Evolutionary conservation across 768 basidiomycete species (phyloP).

Genomic region (Hericium erinaceus): DNA sequence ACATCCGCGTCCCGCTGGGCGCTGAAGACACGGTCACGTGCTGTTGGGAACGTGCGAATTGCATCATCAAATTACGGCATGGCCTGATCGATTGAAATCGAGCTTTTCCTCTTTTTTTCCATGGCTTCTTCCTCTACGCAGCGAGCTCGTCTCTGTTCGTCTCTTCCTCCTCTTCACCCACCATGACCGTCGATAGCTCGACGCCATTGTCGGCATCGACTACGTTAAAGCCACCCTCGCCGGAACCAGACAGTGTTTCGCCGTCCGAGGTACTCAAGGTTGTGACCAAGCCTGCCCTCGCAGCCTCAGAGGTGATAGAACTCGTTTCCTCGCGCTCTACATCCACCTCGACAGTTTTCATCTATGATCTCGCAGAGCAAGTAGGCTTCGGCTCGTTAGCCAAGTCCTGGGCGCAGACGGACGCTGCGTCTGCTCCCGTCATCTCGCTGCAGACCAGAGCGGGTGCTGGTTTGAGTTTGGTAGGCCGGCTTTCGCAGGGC

Average conservation of each 20-base stretch:
- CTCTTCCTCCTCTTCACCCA: neutral
- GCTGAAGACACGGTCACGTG: neutral
- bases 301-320: conserved; percentile 61
- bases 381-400: conserved; percentile 72
- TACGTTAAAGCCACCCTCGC: conserved; percentile 26
- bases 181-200: conserved; percentile 20
- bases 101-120: too few relatives aligned
- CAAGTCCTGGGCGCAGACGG: conserved; percentile 48
- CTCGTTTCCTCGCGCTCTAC: conserved; percentile 48
- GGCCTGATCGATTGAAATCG: neutral
- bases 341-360: conserved; percentile 59
- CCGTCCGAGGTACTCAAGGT: conserved; percentile 9
- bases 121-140: neutral
- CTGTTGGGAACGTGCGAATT: neutral
- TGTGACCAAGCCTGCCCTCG: conserved; percentile 14
- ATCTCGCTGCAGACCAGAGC: conserved; percentile 72
- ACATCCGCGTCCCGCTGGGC: too few relatives aligned
- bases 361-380: conserved; percentile 80
- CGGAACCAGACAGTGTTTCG: conserved; percentile 19
- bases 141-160: neutral
- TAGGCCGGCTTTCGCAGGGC: conserved; percentile 73
- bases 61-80: neutral
- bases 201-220: conserved; percentile 23
- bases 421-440: conserved; percentile 38
- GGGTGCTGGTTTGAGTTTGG: conserved; percentile 74